Conservation (phyloP, 495 filamentous ascomycete genomes). For the Poronia punctata region DNA sequence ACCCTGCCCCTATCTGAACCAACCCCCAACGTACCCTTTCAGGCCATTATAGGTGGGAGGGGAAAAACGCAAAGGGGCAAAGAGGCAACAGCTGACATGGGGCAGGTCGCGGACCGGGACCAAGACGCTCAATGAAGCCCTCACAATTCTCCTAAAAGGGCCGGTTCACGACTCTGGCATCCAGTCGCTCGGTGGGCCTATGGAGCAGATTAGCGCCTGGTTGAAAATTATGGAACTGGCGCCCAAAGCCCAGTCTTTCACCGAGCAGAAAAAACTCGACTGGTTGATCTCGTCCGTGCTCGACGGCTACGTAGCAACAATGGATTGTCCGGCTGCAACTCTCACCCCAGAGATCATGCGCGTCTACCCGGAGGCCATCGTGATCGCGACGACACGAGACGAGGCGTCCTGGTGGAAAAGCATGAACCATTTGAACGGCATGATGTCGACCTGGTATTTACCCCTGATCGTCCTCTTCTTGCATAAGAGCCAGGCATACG, state of each 20-base stretch:
- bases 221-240: slow-evolving; percentile 26
- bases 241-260: slow-evolving; percentile 20
- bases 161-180: slow-evolving; percentile 28
- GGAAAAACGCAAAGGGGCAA: neutral
- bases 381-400: slow-evolving; percentile 30
- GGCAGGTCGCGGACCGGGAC: slow-evolving; percentile 27
- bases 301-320: slow-evolving; percentile 32
- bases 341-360: slow-evolving; percentile 31
- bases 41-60: neutral
- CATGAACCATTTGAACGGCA: slow-evolving; percentile 22
- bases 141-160: slow-evolving; percentile 23
- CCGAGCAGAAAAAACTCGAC: slow-evolving; percentile 26
- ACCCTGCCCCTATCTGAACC: neutral
- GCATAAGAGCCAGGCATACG: slow-evolving; percentile 22
- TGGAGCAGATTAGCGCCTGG: slow-evolving; percentile 23
- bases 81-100: slow-evolving; percentile 9
- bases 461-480: slow-evolving; percentile 26
- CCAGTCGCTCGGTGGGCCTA: slow-evolving; percentile 22
- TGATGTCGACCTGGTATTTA: slow-evolving; percentile 27
- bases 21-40: neutral
- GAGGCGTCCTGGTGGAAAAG: slow-evolving; percentile 27
- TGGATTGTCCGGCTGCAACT: slow-evolving; percentile 27
- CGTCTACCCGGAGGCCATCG: slow-evolving; percentile 31
- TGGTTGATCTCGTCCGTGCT: slow-evolving; percentile 25
- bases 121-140: slow-evolving; percentile 27